Conservation (phyloP, 352 stramenopile species). For the Globisporangium viniferum region DNA sequence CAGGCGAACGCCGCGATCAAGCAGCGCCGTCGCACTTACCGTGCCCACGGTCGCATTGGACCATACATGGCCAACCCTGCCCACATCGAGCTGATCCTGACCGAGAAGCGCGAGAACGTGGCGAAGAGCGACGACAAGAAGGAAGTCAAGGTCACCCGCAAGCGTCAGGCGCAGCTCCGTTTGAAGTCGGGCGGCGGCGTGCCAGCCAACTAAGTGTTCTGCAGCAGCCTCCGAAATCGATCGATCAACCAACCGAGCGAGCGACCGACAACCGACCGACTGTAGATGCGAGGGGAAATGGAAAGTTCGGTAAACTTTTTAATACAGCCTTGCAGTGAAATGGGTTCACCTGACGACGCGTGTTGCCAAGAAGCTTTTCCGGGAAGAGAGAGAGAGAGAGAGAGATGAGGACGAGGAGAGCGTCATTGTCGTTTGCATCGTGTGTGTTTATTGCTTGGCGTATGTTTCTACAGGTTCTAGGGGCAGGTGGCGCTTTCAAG, state of each 20-base stretch:
- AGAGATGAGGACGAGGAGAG: too few species aligned
- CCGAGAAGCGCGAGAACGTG: slow-evolving; percentile 94
- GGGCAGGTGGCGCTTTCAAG: neutral
- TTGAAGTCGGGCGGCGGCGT: slow-evolving; percentile 87
- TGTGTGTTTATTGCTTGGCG: neutral
- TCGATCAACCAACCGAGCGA: neutral
- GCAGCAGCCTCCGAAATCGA: neutral
- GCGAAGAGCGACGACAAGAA: slow-evolving; percentile 89
- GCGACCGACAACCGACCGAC: slow-evolving; percentile 15
- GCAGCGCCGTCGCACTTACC: slow-evolving; percentile 98
- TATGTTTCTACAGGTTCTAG: neutral
- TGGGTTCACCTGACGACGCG: slow-evolving; percentile 62
- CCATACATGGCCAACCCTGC: slow-evolving; percentile 99
- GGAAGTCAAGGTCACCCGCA: slow-evolving; percentile 81
- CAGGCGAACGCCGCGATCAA: slow-evolving; percentile 98
- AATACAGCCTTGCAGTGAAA: slow-evolving; percentile 80
- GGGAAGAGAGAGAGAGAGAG: neutral
- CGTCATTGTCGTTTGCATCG: neutral
- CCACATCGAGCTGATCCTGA: slow-evolving; percentile 99
- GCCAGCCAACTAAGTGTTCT: slow-evolving; percentile 67
- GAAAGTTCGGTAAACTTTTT: slow-evolving; percentile 61
- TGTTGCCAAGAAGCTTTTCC: slow-evolving; percentile 1
- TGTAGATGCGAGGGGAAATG: slow-evolving; percentile 39
- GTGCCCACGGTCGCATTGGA: slow-evolving; percentile 96
- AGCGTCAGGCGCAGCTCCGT: slow-evolving; percentile 86